phyloP scores from a whole-genome alignment of 2,329 filamentous ascomycete genomes.

The Penicillium vulpinum region DNA sequence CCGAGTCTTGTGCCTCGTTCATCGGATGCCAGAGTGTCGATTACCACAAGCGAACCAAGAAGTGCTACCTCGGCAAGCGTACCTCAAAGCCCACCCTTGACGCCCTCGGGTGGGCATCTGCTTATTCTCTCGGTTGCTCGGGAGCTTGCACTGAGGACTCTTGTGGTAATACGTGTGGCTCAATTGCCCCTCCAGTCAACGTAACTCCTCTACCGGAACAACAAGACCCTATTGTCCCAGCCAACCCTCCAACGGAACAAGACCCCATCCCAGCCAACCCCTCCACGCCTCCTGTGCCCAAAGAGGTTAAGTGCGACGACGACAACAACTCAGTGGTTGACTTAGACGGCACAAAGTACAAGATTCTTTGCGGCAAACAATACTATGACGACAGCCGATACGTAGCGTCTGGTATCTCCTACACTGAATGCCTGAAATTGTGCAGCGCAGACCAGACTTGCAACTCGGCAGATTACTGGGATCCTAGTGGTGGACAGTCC shows the following conservation, averaged over 20 bases:
- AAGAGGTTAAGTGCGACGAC: not conserved
- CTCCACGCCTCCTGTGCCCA: not conserved
- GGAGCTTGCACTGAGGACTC: not conserved
- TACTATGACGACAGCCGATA: not conserved
- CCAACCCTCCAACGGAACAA: not conserved
- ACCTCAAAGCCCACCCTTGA: not conserved
- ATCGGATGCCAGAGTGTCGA: not conserved
- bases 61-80: not conserved
- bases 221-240: not conserved
- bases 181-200: not conserved
- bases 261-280: not conserved
- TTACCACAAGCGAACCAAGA: not conserved
- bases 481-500: not conserved
- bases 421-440: not conserved
- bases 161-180: not conserved
- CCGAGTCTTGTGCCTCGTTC: not conserved
- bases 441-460: not conserved
- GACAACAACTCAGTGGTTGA: not conserved
- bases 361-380: not conserved
- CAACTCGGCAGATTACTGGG: not conserved
- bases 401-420: not conserved
- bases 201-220: not conserved
- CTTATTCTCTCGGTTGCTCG: not conserved
- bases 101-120: not conserved
- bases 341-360: not conserved